phyloP scores from a whole-genome alignment of 306 rosid genomes.

The Alnus glutinosa region DNA sequence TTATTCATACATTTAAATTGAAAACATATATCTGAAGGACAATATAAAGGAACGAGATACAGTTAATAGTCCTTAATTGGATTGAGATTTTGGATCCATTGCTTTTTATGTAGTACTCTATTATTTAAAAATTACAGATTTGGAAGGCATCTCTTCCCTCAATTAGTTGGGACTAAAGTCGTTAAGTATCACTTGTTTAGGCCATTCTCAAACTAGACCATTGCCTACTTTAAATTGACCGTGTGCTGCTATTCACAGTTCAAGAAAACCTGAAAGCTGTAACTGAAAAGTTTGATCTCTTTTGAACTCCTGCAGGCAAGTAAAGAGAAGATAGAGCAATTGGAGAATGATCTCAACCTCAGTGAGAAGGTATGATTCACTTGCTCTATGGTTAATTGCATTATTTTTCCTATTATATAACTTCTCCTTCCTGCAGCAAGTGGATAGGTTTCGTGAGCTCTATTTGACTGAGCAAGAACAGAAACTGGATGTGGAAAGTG shows the following conservation, averaged over 20 bases:
- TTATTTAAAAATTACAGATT: background rate
- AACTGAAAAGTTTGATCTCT: constrained; percentile 23
- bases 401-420: constrained; percentile 11
- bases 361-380: constrained; percentile 57
- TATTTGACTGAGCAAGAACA: constrained; percentile 76
- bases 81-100: background rate
- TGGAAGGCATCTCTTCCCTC: background rate
- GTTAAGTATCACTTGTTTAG: background rate
- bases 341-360: constrained; percentile 71
- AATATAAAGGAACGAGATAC: background rate
- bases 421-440: constrained; percentile 63
- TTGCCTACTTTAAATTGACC: background rate
- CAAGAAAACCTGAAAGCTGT: constrained; percentile 13
- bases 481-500: constrained; percentile 65
- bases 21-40: background rate
- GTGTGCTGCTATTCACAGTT: background rate
- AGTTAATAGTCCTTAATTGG: background rate
- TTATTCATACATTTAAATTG: background rate
- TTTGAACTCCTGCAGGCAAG: constrained; percentile 52
- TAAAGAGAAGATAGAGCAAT: constrained; percentile 75
- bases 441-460: constrained; percentile 65
- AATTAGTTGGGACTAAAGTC: background rate
- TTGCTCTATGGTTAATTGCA: constrained; percentile 2
- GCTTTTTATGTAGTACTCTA: background rate
- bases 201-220: background rate